These are phyloP conservation scores for Lathyrus sativus DNA, from an alignment of 306 rosid genomes.

Conservation along the genomic window DNA sequence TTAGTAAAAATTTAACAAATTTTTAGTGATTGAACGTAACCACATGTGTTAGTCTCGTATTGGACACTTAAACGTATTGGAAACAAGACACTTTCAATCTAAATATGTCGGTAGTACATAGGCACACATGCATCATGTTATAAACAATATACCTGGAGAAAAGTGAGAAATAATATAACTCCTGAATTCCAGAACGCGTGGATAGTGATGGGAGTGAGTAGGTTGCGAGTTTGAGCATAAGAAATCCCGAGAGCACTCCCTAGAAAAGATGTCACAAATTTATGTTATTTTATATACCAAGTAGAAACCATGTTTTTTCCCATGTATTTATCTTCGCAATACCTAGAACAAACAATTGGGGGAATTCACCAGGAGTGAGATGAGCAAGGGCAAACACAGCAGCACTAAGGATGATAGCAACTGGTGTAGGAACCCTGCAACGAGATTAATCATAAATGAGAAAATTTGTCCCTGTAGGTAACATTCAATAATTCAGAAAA, in stretches of 20 bases:
- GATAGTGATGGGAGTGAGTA: conserved; percentile 90
- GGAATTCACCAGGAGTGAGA: conserved; percentile 97
- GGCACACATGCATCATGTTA: neutral
- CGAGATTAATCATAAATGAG: conserved; percentile 12
- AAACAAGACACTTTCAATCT: too few relatives aligned
- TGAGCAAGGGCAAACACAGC: conserved; percentile 92
- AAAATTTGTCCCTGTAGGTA: neutral
- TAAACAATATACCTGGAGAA: conserved; percentile 65
- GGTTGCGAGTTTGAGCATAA: conserved; percentile 95
- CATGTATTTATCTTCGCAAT: too few relatives aligned
- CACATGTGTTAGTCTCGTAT: too few relatives aligned
- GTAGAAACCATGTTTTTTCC: too few relatives aligned
- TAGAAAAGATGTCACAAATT: conserved; percentile 5
- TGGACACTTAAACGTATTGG: too few relatives aligned
- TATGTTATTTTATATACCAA: too few relatives aligned
- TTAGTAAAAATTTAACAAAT: too few relatives aligned
- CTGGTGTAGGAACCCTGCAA: conserved; percentile 91
- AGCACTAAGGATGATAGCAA: conserved; percentile 77
- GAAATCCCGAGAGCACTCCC: conserved; percentile 90
- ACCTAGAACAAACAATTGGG: conserved; percentile 77
- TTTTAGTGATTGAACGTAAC: too few relatives aligned
- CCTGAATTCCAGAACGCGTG: conserved; percentile 97
- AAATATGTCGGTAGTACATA: too few relatives aligned
- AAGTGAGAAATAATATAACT: conserved; percentile 83
- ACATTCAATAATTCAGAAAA: conserved; percentile 1